These are phyloP conservation scores for Cyberlindnera maclurae DNA, from an alignment of 805 yeast genomes.

Conservation along the genomic window DNA sequence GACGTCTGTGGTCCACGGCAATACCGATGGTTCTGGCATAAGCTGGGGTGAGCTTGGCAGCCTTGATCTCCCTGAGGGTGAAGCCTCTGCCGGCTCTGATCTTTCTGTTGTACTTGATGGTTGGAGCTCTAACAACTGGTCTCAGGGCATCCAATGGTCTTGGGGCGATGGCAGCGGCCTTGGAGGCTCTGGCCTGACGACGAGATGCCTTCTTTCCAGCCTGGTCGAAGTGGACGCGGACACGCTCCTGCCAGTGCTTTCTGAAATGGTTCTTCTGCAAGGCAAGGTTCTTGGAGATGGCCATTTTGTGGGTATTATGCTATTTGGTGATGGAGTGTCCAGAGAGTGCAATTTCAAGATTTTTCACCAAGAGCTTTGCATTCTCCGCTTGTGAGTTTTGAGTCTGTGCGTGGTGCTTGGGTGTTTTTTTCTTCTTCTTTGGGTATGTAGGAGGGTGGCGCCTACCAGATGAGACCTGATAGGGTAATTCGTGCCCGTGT, in stretches of 20 bases:
- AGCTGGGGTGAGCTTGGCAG: conserved; percentile 88
- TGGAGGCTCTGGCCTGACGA: conserved; percentile 88
- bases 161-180: conserved; percentile 95
- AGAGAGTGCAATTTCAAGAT: too few relatives aligned
- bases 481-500: too few relatives aligned
- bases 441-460: too few relatives aligned
- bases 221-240: conserved; percentile 99
- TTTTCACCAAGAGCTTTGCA: too few relatives aligned
- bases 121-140: conserved; percentile 98
- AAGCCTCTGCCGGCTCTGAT: conserved; percentile 99
- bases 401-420: too few relatives aligned
- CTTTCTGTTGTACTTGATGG: conserved; percentile 98
- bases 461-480: too few relatives aligned
- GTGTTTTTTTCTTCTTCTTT: too few relatives aligned
- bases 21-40: conserved; percentile 98
- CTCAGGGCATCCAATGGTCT: conserved; percentile 94
- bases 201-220: conserved; percentile 99
- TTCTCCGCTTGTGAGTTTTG: too few relatives aligned
- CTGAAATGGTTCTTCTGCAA: conserved; percentile 99
- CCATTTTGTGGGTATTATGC: conserved; percentile 25
- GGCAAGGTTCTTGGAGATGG: conserved; percentile 98
- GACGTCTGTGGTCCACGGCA: conserved; percentile 99
- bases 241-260: conserved; percentile 99
- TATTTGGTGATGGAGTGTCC: too few relatives aligned
- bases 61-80: conserved; percentile 96